Percentiles rank a stretch among this genome's conserved stretches.
phyloP scores from a whole-genome alignment of 345 rosid genomes.

The Trapa bicornis region DNA sequence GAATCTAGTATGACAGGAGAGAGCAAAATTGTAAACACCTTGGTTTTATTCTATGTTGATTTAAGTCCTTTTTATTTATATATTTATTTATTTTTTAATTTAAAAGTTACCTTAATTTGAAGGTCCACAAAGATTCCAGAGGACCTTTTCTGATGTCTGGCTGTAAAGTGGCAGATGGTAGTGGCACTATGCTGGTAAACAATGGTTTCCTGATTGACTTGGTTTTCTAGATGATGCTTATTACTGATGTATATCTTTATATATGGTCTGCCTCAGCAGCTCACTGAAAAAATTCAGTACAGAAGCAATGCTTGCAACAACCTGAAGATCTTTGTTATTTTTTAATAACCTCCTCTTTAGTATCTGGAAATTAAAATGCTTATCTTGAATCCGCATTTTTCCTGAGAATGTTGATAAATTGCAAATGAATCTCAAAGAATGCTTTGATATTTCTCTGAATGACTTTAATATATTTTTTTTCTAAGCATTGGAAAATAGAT shows the following conservation, averaged over 20 bases:
- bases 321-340: neutral
- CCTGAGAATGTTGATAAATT: too few relatives aligned
- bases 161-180: conserved; percentile 97
- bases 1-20: conserved; percentile 99
- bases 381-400: too few relatives aligned
- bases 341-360: too few relatives aligned
- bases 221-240: neutral
- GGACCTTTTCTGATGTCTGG: conserved; percentile 94
- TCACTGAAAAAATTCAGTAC: neutral
- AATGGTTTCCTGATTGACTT: neutral
- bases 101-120: conserved; percentile 10
- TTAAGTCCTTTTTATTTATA: neutral
- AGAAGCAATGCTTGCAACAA: neutral
- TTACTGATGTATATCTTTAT: neutral
- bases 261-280: neutral
- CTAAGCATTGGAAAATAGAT: neutral
- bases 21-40: conserved; percentile 63
- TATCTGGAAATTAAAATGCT: too few relatives aligned
- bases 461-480: too few relatives aligned
- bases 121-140: conserved; percentile 74
- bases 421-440: too few relatives aligned
- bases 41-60: neutral
- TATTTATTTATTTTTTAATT: neutral
- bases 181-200: conserved; percentile 83
- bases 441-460: too few relatives aligned